Percentiles rank a stretch among this genome's conserved stretches.
phyloP scores from a whole-genome alignment of 305 asterid species.

The Solanum chacoense region DNA sequence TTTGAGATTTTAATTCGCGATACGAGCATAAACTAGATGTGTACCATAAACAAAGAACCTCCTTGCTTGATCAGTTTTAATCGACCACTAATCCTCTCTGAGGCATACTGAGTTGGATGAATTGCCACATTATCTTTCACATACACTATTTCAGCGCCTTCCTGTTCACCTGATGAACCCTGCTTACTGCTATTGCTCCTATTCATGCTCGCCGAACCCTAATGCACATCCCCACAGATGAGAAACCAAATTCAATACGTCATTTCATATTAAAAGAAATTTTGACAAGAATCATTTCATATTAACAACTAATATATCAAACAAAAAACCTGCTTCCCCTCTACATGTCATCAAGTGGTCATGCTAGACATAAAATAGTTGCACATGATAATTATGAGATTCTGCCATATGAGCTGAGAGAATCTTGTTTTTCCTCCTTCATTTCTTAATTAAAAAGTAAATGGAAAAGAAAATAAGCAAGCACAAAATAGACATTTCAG shows the following conservation, averaged over 20 bases:
- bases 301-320: background rate
- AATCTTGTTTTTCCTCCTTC: background rate
- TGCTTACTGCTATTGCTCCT: slow-evolving; percentile 23
- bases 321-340: background rate
- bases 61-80: slow-evolving; percentile 92
- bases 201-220: background rate
- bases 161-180: slow-evolving; percentile 56
- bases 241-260: background rate
- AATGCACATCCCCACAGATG: background rate
- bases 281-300: background rate
- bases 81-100: slow-evolving; percentile 95
- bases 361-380: background rate
- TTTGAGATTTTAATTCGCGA: background rate
- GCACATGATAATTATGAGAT: background rate
- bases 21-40: background rate
- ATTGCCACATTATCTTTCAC: slow-evolving; percentile 87
- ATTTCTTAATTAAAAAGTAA: background rate
- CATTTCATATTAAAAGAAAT: background rate
- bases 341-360: background rate
- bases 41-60: slow-evolving; percentile 68
- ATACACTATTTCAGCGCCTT: slow-evolving; percentile 69
- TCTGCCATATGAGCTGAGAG: background rate
- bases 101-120: slow-evolving; percentile 86
- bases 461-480: background rate
- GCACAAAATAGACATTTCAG: background rate